Evolutionary conservation across 306 rosid genomes (phyloP).

Genomic region (Carpinus fangiana): DNA sequence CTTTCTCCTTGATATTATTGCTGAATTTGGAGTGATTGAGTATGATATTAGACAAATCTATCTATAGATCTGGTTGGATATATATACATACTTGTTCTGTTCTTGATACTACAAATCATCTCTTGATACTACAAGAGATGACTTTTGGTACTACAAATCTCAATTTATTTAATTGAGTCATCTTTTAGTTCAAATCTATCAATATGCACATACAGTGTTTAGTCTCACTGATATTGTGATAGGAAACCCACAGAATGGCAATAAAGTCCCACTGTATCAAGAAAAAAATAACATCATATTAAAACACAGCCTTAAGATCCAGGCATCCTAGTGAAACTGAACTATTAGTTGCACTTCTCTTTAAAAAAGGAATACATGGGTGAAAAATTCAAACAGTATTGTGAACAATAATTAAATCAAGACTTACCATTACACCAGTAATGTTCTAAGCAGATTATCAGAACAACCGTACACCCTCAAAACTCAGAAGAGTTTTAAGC

Average conservation of each 20-base stretch:
- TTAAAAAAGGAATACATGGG: background rate
- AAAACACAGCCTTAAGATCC: background rate
- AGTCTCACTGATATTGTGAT: background rate
- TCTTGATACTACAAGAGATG: no score
- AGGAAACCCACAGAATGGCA: background rate
- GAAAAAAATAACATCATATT: background rate
- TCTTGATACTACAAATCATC: no score
- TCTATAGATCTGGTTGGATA: background rate
- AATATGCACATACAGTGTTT: background rate
- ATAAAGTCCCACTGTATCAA: background rate
- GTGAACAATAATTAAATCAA: background rate
- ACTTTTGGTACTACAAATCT: no score
- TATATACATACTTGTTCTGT: no score
- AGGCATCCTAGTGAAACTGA: background rate
- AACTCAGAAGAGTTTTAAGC: background rate
- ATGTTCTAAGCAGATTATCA: background rate
- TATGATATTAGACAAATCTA: background rate
- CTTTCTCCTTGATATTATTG: background rate
- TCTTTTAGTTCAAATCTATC: background rate
- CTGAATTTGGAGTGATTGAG: background rate
- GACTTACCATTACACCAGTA: background rate
- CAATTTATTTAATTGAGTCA: no score
- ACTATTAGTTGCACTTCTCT: background rate
- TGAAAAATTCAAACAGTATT: background rate
- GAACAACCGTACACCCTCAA: background rate